Evolutionary conservation across 2,329 filamentous ascomycete genomes (phyloP), one percentile per base, ranked within the genome.

Genomic region (Penicillium sp.): DNA sequence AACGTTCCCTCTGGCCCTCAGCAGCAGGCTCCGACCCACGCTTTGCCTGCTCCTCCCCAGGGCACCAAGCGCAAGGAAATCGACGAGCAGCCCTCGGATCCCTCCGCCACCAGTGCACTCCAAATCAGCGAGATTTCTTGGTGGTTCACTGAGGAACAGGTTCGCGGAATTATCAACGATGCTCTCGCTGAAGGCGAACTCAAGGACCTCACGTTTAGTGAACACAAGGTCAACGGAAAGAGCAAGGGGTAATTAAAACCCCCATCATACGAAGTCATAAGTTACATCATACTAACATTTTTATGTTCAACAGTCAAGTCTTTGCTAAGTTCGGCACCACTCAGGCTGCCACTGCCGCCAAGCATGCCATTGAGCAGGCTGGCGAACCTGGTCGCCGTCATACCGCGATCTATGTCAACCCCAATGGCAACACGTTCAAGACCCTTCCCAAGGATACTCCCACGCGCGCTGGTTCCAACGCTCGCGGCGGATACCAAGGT

Each of bases 161-260:
- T 99, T 53, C 89, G 94, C 49, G 90, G 89, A 47, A 97, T 92
- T 90, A 82, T 89, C 22, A 86, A 86, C 61, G 83, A 90, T 61
- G 90, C 89, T n/a, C 84, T 83, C 2, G 90, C 86, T 63, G 94
- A 97, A 72, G 83, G 87, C 43, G 91, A 96, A 67, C 78, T 97
- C 16, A 92, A 90, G 67, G 94, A 97, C 57, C 86, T 99, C 48
- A 96, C 92, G 0, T 99, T 97, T 73, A 97, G 91, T 67, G 94
- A 99, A 73, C 94, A 97, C 76, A 99, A 99, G 72, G 92, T 97
- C 45, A 99, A 99, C 64, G 94, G 94, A 64, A 99, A 99, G 78
- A 96, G 91, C 76, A 97, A 97, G 79, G 93, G 94, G 92, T 96
- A 81, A 60, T 86, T 86, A 32, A 38, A 3, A 14, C 5, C 47